A percentile compares a stretch with the other conserved stretches of the same genome.
Evolutionary conservation across 345 rosid species (phyloP).

Genomic region (Corchorus capsularis): DNA sequence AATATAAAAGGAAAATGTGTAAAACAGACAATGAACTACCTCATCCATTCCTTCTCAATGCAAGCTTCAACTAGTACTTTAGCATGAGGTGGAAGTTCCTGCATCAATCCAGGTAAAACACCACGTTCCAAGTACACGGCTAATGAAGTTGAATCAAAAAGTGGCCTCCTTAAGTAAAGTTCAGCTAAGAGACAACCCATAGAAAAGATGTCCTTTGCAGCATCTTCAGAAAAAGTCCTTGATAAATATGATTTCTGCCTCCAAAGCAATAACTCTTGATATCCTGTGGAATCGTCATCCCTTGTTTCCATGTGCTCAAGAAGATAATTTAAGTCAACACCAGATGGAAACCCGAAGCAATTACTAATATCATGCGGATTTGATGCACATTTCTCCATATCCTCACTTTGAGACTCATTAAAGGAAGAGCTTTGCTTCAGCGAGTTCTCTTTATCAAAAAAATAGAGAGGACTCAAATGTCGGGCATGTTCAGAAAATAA

Average conservation of each 20-base stretch:
- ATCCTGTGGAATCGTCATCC: conserved; percentile 53
- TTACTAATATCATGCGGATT: conserved; percentile 38
- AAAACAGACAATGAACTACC: conserved; percentile 38
- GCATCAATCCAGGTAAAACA: conserved; percentile 54
- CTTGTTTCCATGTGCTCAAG: conserved; percentile 67
- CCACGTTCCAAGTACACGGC: conserved; percentile 50
- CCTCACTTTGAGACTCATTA: conserved; percentile 37
- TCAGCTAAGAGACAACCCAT: conserved; percentile 86
- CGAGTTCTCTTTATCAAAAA: conserved; percentile 26
- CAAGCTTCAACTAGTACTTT: conserved; percentile 77
- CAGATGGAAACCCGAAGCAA: conserved; percentile 33
- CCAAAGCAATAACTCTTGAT: conserved; percentile 76
- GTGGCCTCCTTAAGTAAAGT: conserved; percentile 71
- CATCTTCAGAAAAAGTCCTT: conserved; percentile 38
- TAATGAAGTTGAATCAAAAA: conserved; percentile 70
- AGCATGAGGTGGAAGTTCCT: conserved; percentile 76
- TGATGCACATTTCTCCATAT: conserved; percentile 29
- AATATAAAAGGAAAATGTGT: background rate
- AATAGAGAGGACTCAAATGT: conserved; percentile 65
- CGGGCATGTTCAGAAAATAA: conserved; percentile 71
- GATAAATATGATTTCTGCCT: conserved; percentile 48
- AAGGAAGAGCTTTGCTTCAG: conserved; percentile 30
- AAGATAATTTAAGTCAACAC: conserved; percentile 59
- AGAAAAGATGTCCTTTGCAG: conserved; percentile 76
- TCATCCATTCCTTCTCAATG: conserved; percentile 63